phyloP scores from a whole-genome alignment of 2,329 filamentous ascomycete species.

The Colletotrichum brevisporum region DNA sequence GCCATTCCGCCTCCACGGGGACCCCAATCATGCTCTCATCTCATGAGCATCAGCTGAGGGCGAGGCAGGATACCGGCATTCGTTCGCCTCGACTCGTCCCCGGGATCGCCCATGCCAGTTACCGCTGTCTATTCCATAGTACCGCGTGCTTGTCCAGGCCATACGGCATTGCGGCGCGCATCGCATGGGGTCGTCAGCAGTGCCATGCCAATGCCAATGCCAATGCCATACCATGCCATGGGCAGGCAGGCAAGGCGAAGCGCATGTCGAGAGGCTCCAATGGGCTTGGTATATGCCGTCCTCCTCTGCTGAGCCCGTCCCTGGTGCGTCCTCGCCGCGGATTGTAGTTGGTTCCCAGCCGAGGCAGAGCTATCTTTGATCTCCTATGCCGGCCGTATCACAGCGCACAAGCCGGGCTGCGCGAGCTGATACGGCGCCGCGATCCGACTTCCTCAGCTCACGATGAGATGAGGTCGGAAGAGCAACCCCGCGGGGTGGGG shows the following conservation, averaged over 20 bases:
- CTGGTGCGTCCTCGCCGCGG: slow-evolving; percentile 23
- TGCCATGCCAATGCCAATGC: not conserved
- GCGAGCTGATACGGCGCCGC: slow-evolving; percentile 29
- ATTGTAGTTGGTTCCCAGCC: slow-evolving; percentile 27
- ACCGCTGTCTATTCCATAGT: not conserved
- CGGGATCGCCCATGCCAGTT: slow-evolving; percentile 29
- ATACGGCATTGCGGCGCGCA: not conserved
- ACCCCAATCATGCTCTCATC: slow-evolving; percentile 31
- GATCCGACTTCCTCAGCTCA: slow-evolving; percentile 36
- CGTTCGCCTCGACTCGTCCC: slow-evolving; percentile 22
- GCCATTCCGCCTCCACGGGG: slow-evolving; percentile 16
- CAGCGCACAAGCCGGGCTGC: slow-evolving; percentile 18
- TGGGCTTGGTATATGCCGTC: slow-evolving; percentile 22
- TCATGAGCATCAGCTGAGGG: slow-evolving; percentile 36
- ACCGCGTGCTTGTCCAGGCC: slow-evolving; percentile 12
- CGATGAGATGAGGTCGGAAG: slow-evolving; percentile 25
- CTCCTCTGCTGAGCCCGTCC: slow-evolving; percentile 4
- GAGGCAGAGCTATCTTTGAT: slow-evolving; percentile 15
- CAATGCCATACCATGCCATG: not conserved
- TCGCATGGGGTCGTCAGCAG: too few relatives aligned
- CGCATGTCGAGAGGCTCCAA: slow-evolving; percentile 29
- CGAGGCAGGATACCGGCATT: slow-evolving; percentile 12
- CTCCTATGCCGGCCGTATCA: slow-evolving; percentile 24
- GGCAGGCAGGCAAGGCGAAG: slow-evolving; percentile 22
- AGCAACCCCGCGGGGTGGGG: slow-evolving; percentile 20